Evolutionary conservation across 2,329 filamentous ascomycete species (phyloP), one percentile per base, ranked within the genome.

Genomic region (Pseudogymnoascus sp.): DNA sequence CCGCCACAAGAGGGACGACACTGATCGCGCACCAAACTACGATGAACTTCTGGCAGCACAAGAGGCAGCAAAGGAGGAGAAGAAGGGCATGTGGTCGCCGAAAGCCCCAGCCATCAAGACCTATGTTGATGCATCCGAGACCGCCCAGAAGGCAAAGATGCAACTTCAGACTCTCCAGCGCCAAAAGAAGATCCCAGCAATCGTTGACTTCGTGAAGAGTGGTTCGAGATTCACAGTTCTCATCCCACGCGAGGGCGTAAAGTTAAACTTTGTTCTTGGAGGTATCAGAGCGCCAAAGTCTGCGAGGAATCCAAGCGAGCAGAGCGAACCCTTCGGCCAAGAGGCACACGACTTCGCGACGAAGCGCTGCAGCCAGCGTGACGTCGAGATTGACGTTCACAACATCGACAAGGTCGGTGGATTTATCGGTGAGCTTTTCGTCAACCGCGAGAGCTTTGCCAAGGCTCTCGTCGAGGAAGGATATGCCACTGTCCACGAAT

Each of bases 161-260:
- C 92, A 96, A 76, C 83, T 96, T 39, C 90, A 90, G 10, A 88
- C 92, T 21, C 83, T 99, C 34, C 90, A 95, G 67, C 86, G 93
- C 63, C 93, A 97, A 76, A 93, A 92, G 81, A 93, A 90, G 77
- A 88, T 98, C 3, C 92, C 95, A 6, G 95, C 90, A 10, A 83
- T 99, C 70, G 92, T 99, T 45, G 95, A 99, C 76, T 99, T 96
- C 76, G 95, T 96, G 80, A 97, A 98, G 79, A 90, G 92, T n/a
- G 95, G 90, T 31, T 96, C 93, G 43, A 86, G 95, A 69, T 99
- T 98, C 77, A 96, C 92, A 25, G 83, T 99, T 37, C 81, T 99
- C 8, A 86, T 99, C 60, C 93, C 95, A 57, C 89, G 93, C 37
- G 95, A 99, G 75, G 92, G 92, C 72, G 88, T 93, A 73, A 98